phyloP scores from a whole-genome alignment of 1,284 basidiomycete genomes.

The Moniliella sp. region DNA sequence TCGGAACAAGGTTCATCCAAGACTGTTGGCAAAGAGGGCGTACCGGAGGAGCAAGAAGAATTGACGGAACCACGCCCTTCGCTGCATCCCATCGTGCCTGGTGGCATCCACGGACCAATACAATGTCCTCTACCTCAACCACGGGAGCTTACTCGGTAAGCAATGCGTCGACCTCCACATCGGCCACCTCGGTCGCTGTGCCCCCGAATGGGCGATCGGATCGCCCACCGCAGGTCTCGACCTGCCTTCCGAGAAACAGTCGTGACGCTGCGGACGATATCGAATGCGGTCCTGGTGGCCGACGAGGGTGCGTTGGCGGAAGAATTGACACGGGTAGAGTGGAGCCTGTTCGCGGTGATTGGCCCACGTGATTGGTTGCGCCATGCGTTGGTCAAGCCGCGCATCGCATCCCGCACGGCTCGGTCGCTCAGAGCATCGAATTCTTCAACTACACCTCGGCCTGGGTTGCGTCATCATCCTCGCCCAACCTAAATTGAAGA shows the following conservation, averaged over 20 bases:
- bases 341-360: slow-evolving; percentile 18
- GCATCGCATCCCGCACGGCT: slow-evolving; percentile 12
- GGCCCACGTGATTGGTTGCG: slow-evolving; percentile 18
- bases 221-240: background rate
- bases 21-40: no score
- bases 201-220: no score
- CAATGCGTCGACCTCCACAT: no score
- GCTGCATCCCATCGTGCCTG: no score
- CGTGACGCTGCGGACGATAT: slow-evolving; percentile 12
- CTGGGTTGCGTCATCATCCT: slow-evolving; percentile 27
- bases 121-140: background rate
- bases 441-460: slow-evolving; percentile 26
- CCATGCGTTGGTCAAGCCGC: slow-evolving; percentile 16
- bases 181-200: no score
- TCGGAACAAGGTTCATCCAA: no score
- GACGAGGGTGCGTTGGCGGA: slow-evolving; percentile 16
- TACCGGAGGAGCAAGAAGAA: no score
- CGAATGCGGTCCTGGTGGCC: slow-evolving; percentile 16
- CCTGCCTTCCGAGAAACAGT: background rate
- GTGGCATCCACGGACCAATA: background rate
- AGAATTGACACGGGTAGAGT: slow-evolving; percentile 20
- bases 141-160: background rate
- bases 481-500: slow-evolving; percentile 19
- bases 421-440: slow-evolving; percentile 16
- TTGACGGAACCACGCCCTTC: no score